These are phyloP conservation scores for Westerdykella sp. DNA, from an alignment of 2,329 filamentous ascomycete genomes.

Conservation along the genomic window DNA sequence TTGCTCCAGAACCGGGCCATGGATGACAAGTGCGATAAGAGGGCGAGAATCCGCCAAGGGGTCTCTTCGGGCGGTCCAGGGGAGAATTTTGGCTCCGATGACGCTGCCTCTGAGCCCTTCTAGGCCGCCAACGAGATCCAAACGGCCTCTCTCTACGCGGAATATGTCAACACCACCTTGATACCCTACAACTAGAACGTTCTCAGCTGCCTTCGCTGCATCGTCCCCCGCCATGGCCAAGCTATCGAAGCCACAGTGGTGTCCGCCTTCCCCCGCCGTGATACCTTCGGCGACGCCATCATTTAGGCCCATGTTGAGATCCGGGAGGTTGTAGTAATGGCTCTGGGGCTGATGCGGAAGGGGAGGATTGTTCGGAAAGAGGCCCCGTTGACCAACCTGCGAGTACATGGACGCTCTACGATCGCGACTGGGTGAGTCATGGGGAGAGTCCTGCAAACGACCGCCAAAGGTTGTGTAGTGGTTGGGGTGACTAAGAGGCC, in stretches of 20 bases:
- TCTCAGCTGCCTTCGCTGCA: conserved; percentile 45
- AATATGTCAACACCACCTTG: conserved; percentile 76
- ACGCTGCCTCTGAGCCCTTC: conserved; percentile 75
- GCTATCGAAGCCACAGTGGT: conserved; percentile 75
- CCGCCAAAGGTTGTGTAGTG: conserved; percentile 41
- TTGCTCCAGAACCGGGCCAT: conserved; percentile 62
- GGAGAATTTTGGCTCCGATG: conserved; percentile 73
- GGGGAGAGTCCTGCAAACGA: conserved; percentile 27
- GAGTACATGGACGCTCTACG: conserved; percentile 51
- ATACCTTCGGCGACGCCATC: conserved; percentile 45
- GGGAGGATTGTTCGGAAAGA: conserved; percentile 51
- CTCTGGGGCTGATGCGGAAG: conserved; percentile 69
- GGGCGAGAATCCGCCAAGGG: conserved; percentile 55
- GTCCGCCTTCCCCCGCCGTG: conserved; percentile 62
- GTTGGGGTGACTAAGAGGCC: conserved; percentile 44
- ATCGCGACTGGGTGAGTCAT: conserved; percentile 30
- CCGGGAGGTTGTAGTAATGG: conserved; percentile 70
- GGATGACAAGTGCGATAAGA: conserved; percentile 71
- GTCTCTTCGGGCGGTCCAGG: conserved; percentile 56
- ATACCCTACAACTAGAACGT: conserved; percentile 69
- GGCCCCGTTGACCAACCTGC: conserved; percentile 37
- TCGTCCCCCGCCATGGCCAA: conserved; percentile 48
- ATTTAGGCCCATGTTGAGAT: conserved; percentile 58
- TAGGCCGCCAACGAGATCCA: conserved; percentile 64
- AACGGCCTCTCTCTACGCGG: conserved; percentile 62